Evolutionary conservation across 495 filamentous ascomycete species (phyloP).

Genomic region (Daldinia loculata): DNA sequence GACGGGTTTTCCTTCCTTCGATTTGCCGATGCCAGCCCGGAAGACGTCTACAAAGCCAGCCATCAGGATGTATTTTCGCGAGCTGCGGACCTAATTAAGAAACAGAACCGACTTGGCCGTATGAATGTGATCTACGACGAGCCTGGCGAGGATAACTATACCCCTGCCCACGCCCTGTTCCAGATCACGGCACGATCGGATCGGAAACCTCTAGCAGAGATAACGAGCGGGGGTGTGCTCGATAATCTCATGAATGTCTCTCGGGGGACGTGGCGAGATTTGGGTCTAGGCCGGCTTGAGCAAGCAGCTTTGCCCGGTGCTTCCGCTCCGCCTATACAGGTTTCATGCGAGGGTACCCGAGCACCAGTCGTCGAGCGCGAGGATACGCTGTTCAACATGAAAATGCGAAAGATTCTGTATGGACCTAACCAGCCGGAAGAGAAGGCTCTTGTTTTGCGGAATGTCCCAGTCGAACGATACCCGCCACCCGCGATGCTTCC

Average conservation of each 20-base stretch:
- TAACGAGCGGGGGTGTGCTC: constrained; percentile 79
- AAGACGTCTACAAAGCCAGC: constrained; percentile 73
- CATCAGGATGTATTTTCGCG: constrained; percentile 64
- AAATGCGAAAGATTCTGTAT: constrained; percentile 77
- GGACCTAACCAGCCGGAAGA: constrained; percentile 73
- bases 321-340: constrained; percentile 86
- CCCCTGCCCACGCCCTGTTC: constrained; percentile 79
- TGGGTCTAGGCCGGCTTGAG: constrained; percentile 79
- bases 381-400: constrained; percentile 78
- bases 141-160: constrained; percentile 64
- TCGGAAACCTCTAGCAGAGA: constrained; percentile 69
- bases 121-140: constrained; percentile 58
- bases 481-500: constrained; percentile 74
- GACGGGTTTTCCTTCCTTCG: constrained; percentile 89
- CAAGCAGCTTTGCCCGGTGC: constrained; percentile 77
- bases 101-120: constrained; percentile 59
- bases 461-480: constrained; percentile 69
- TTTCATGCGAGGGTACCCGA: constrained; percentile 74
- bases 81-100: constrained; percentile 63
- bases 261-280: constrained; percentile 66
- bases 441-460: constrained; percentile 72
- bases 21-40: constrained; percentile 79
- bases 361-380: constrained; percentile 71
- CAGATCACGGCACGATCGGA: constrained; percentile 78
- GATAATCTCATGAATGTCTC: constrained; percentile 82